Base-by-base conservation (phyloP, 1,284 basidiomycete species). In the Limonomyces culmigenus region DNA sequence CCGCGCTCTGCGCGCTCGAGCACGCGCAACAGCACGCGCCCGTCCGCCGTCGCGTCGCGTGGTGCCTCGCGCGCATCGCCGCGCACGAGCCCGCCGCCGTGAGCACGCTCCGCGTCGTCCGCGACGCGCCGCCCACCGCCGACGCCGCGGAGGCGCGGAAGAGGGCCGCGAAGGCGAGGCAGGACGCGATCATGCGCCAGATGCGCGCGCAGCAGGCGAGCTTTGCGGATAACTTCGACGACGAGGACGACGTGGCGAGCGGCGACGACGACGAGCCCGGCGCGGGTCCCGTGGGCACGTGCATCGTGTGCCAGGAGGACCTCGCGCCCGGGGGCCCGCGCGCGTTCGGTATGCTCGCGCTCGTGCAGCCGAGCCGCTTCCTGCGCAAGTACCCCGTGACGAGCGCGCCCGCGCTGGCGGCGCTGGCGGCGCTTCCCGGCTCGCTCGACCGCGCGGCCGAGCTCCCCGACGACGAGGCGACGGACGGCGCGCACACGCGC, bases 251-350 rank as follows among this genome's bases (percentile, higher is more conserved):
- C 1, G 67, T 65, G 21, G 71, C 73, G 19, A 70, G 74, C 5
- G 67, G 69, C 21, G 30, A 11, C 8, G 67, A 68, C 1, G 73
- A 70, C 15, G 64, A 67, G 44, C 62, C 55, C n/a, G 58, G 63
- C 37, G 50, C 52, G 1, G 53, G 52, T 0, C 65, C 67, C 15
- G 79, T 79, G 43, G 95, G 93, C 1, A 83, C 79, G 18, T 99
- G 95, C 53, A 98, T 99, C 43, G 86, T 98, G 5, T 99, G 95
- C 48, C 95, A 98, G 53, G 95, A 98, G 53, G 83, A 89, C 41
- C 70, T 97, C 34, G 83, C 75, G 41, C 56, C 65, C 1, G n/a
- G n/a, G n/a, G 30, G 11, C 10, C 59, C 67, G 11, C 68, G 72
- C 41, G 65, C 85, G 0, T 97, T 96, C 50, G 95, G 95, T 11